Evolutionary conservation across 2,329 filamentous ascomycete genomes (phyloP).

Genomic region (Tricladium varicosporioides): DNA sequence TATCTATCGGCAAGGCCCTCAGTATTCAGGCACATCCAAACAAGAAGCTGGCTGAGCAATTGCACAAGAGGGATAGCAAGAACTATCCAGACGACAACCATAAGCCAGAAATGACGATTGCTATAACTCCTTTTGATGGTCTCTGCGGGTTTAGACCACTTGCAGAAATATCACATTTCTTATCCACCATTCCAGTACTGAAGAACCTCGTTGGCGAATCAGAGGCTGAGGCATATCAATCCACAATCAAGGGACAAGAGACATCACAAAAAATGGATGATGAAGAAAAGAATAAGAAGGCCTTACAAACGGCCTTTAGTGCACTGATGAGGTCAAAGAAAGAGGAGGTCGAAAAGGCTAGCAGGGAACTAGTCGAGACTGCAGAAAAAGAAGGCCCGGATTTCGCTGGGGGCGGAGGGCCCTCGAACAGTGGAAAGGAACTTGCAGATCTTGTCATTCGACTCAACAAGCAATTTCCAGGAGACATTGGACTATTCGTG

Average conservation of each 20-base stretch:
- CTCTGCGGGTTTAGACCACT: slow-evolving; percentile 93
- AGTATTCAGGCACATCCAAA: slow-evolving; percentile 97
- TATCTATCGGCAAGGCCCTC: slow-evolving; percentile 92
- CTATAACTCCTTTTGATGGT: slow-evolving; percentile 92
- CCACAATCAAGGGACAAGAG: slow-evolving; percentile 53
- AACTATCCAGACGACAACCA: slow-evolving; percentile 99
- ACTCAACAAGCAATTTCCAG: slow-evolving; percentile 79
- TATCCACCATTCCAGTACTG: slow-evolving; percentile 57
- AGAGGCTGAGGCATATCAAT: slow-evolving; percentile 54
- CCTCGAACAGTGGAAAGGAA: slow-evolving; percentile 65
- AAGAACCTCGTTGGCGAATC: slow-evolving; percentile 65
- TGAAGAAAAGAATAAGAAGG: slow-evolving; percentile 69
- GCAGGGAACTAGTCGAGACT: slow-evolving; percentile 66
- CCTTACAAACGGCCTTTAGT: slow-evolving; percentile 71
- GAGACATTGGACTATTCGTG: slow-evolving; percentile 90
- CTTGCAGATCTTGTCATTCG: slow-evolving; percentile 75
- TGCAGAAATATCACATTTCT: slow-evolving; percentile 81
- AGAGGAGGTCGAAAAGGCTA: slow-evolving; percentile 61
- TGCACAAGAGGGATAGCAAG: slow-evolving; percentile 82
- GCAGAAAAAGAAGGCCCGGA: slow-evolving; percentile 65
- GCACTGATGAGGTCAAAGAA: slow-evolving; percentile 76
- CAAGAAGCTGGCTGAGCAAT: slow-evolving; percentile 86
- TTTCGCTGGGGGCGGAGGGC: slow-evolving; percentile 74
- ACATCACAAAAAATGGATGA: slow-evolving; percentile 37
- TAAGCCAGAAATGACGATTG: slow-evolving; percentile 99